phyloP scores from a whole-genome alignment of 495 filamentous ascomycete genomes.

The Poronia punctata region DNA sequence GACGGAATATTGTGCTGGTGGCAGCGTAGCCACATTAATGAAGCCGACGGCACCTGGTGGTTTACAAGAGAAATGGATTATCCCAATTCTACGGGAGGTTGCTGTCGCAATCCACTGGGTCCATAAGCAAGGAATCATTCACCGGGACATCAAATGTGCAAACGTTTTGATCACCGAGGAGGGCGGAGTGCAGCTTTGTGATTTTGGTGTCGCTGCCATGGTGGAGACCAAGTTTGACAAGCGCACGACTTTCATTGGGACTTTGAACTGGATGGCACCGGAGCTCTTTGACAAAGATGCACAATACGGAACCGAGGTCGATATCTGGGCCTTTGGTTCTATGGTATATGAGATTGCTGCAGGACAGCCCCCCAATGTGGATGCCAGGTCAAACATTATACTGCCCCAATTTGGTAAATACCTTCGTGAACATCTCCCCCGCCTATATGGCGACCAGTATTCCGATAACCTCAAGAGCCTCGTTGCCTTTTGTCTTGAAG shows the following conservation, averaged over 20 bases:
- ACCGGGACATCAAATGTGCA: constrained; percentile 92
- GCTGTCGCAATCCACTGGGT: constrained; percentile 78
- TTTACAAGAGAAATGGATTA: constrained; percentile 84
- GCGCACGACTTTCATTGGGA: constrained; percentile 87
- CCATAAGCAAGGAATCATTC: constrained; percentile 87
- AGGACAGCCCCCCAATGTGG: constrained; percentile 69
- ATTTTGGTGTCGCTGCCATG: constrained; percentile 90
- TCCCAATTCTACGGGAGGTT: constrained; percentile 81
- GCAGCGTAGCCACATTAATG: constrained; percentile 84
- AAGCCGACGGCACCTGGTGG: constrained; percentile 59
- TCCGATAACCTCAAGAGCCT: constrained; percentile 69
- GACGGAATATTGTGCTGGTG: constrained; percentile 91
- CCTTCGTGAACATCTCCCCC: constrained; percentile 54
- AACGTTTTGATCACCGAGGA: constrained; percentile 88
- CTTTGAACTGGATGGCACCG: constrained; percentile 94
- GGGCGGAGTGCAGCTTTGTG: constrained; percentile 82
- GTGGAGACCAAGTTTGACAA: constrained; percentile 80
- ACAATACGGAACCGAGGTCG: constrained; percentile 64
- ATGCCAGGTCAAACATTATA: constrained; percentile 40
- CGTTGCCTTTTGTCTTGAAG: constrained; percentile 71
- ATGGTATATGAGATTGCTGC: constrained; percentile 89
- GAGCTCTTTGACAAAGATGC: constrained; percentile 61
- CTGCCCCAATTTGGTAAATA: constrained; percentile 51
- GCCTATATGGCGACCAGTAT: constrained; percentile 70
- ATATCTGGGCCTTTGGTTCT: constrained; percentile 93